Evolutionary conservation across 768 basidiomycete genomes (phyloP).

Genomic region (Rossbeevera mucosa): DNA sequence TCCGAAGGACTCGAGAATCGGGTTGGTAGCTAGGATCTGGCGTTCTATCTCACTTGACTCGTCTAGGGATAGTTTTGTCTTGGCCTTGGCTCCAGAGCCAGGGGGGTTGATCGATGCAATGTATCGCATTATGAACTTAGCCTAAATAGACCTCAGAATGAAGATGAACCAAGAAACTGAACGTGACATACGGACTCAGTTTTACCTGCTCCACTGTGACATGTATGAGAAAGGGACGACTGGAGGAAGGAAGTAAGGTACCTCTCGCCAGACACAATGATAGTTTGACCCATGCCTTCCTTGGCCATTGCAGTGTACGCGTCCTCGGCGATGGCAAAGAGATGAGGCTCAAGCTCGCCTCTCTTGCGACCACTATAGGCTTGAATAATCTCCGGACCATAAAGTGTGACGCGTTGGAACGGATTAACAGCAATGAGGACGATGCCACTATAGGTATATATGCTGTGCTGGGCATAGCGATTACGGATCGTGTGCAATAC

Average conservation of each 20-base stretch:
- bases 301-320: slow-evolving; percentile 97
- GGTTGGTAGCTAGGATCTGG: slow-evolving; percentile 98
- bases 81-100: slow-evolving; percentile 53
- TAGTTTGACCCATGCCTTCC: slow-evolving; percentile 93
- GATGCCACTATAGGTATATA: slow-evolving; percentile 98
- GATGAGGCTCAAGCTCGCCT: slow-evolving; percentile 94
- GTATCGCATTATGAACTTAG: slow-evolving; percentile 99
- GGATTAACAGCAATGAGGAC: slow-evolving; percentile 99
- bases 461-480: slow-evolving; percentile 94
- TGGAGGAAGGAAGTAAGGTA: slow-evolving; percentile 32
- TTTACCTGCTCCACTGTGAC: slow-evolving; percentile 92
- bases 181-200: slow-evolving; percentile 78
- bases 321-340: slow-evolving; percentile 99
- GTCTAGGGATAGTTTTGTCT: slow-evolving; percentile 70
- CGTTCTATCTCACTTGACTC: slow-evolving; percentile 93
- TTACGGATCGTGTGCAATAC: slow-evolving; percentile 96
- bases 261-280: slow-evolving; percentile 98
- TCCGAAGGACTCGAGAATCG: slow-evolving; percentile 97
- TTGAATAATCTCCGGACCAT: slow-evolving; percentile 96
- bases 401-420: slow-evolving; percentile 94
- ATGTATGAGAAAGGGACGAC: slow-evolving; percentile 9
- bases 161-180: neutral
- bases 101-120: slow-evolving; percentile 95
- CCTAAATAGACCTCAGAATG: slow-evolving; percentile 39
- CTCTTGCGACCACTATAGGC: slow-evolving; percentile 89